Evolutionary conservation across 2,329 filamentous ascomycete species (phyloP).

Genomic region (Ceratocystis colombiana): DNA sequence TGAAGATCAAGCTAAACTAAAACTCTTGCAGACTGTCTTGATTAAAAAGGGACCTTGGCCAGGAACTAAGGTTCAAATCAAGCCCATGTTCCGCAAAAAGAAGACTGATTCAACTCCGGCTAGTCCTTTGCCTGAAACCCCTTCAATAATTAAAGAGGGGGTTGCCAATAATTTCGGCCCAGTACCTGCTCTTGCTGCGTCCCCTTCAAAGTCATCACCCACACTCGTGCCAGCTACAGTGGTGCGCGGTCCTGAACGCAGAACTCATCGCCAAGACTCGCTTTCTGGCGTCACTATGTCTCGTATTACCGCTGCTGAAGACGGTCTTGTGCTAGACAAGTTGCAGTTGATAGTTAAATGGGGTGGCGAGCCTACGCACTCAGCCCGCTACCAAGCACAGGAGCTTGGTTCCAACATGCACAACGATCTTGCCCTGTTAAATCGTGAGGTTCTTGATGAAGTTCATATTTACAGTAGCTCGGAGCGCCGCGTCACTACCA

Average conservation of each 20-base stretch:
- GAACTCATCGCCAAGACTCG: constrained; percentile 64
- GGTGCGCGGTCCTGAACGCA: constrained; percentile 27
- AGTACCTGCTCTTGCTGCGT: constrained; percentile 26
- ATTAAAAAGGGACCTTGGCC: constrained; percentile 89
- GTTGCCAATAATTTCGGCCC: constrained; percentile 29
- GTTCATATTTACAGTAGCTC: constrained; percentile 94
- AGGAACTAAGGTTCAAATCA: constrained; percentile 97
- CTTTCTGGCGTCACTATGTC: constrained; percentile 85
- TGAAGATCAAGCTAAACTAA: constrained; percentile 82
- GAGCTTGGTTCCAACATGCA: constrained; percentile 93
- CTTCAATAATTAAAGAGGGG: constrained; percentile 25
- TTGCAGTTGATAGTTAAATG: constrained; percentile 97
- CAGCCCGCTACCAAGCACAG: constrained; percentile 88
- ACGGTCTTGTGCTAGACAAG: constrained; percentile 89
- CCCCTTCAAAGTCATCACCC: constrained; percentile 7
- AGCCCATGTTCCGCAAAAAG: constrained; percentile 94
- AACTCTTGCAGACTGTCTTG: constrained; percentile 71
- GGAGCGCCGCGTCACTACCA: constrained; percentile 86
- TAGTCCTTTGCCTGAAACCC: constrained; percentile 32
- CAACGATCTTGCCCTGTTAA: constrained; percentile 86
- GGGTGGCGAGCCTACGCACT: constrained; percentile 96
- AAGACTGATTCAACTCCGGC: constrained; percentile 46
- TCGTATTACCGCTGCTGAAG: constrained; percentile 83
- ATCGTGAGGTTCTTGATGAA: constrained; percentile 81
- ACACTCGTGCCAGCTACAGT: not conserved